These are phyloP conservation scores for Lasiodiplodia sp. DNA, from an alignment of 2,329 filamentous ascomycete genomes.

Conservation along the genomic window DNA sequence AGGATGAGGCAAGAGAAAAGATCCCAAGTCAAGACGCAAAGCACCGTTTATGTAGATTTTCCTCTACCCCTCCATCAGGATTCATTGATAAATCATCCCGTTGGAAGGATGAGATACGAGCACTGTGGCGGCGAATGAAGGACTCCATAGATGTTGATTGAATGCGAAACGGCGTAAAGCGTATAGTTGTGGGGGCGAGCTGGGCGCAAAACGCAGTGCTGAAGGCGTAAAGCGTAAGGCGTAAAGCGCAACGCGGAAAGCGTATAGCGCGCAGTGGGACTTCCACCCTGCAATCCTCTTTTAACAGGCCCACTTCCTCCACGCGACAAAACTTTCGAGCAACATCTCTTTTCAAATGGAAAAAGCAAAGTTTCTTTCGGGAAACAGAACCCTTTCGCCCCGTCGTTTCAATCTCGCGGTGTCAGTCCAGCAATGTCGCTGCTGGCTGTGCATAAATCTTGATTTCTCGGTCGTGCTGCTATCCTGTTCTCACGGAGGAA, in stretches of 20 bases:
- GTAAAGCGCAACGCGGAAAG: neutral
- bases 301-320: neutral
- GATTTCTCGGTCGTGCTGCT: neutral
- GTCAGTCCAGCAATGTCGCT: no score
- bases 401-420: no score
- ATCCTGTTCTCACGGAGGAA: neutral
- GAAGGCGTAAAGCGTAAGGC: slow-evolving; percentile 12
- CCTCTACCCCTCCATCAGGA: neutral
- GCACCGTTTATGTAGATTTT: neutral
- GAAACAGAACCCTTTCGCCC: no score
- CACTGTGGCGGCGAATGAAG: neutral
- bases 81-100: neutral
- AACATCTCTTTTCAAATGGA: no score
- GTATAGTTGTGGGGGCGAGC: neutral
- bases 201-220: neutral
- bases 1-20: neutral
- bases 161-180: neutral
- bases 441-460: no score
- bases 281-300: no score
- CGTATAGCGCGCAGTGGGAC: neutral
- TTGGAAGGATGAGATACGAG: neutral
- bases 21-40: neutral
- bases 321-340: neutral
- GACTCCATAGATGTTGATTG: neutral
- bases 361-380: no score